A percentile compares a stretch with the other conserved stretches of the same genome.
These are phyloP conservation scores for Neopestalotiopsis sp. DNA, from an alignment of 2,329 filamentous ascomycete species.

Conservation along the genomic window DNA sequence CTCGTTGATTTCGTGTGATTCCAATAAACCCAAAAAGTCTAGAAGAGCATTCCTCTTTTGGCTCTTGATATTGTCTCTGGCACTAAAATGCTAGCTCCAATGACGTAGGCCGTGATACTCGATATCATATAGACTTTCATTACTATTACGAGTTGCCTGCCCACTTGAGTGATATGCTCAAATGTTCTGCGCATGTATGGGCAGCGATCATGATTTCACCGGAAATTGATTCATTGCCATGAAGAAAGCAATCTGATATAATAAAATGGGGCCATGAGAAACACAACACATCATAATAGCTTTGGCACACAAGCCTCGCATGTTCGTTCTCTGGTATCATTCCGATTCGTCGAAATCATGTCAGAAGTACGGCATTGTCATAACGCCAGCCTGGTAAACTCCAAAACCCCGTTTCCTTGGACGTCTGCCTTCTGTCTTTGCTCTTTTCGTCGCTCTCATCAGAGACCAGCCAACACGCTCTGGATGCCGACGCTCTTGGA, in stretches of 20 bases:
- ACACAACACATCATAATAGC: not conserved
- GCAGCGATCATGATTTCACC: not conserved
- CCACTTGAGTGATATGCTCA: not conserved
- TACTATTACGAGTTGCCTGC: not conserved
- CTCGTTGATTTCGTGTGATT: not conserved
- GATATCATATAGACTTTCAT: not conserved
- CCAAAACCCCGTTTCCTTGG: not conserved
- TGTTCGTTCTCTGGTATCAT: not conserved
- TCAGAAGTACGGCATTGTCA: conserved; percentile 1
- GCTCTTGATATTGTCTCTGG: not conserved
- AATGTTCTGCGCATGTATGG: not conserved
- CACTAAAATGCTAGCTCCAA: not conserved
- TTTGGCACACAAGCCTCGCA: not conserved
- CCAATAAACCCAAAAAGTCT: not conserved
- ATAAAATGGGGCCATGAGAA: not conserved
- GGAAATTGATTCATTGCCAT: not conserved
- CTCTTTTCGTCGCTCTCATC: conserved; percentile 29
- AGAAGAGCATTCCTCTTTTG: not conserved
- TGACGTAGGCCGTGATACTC: not conserved
- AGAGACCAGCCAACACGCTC: conserved; percentile 74
- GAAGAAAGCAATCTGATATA: not conserved
- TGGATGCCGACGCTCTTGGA: conserved; percentile 81
- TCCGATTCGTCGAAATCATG: conserved; percentile 3
- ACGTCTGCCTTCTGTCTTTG: not conserved
- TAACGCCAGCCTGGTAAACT: not conserved